Conservation (phyloP, 176 grass and related monocot genomes). For the Juncus effusus region DNA sequence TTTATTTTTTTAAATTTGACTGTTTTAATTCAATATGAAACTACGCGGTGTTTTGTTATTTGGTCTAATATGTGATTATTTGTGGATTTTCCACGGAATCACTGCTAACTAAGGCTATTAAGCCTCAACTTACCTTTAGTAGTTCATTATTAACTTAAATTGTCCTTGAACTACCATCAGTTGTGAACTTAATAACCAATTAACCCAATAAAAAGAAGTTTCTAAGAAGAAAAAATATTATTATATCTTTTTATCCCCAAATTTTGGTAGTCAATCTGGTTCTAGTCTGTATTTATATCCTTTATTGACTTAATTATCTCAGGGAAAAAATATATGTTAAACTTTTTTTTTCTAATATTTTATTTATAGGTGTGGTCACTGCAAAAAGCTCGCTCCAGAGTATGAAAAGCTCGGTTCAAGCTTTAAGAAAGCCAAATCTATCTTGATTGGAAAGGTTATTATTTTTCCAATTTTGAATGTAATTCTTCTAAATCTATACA, state of each 20-base stretch:
- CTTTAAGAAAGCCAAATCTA: constrained; percentile 91
- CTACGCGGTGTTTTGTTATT: too few species aligned
- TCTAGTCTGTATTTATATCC: background rate
- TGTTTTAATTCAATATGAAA: too few species aligned
- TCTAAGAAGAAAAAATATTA: background rate
- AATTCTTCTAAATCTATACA: background rate
- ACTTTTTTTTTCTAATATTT: background rate
- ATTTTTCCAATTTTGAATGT: constrained; percentile 1
- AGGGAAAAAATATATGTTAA: too few species aligned
- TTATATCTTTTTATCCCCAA: background rate
- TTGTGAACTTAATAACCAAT: background rate
- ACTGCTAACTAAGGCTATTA: too few species aligned
- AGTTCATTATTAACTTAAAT: background rate
- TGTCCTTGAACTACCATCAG: background rate
- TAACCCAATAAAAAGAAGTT: background rate
- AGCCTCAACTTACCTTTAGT: too few species aligned
- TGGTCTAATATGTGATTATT: too few species aligned
- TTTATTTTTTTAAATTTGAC: too few species aligned
- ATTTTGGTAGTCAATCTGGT: constrained; percentile 1
- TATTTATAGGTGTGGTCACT: constrained; percentile 81
- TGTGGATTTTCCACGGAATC: too few species aligned
- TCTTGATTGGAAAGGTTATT: constrained; percentile 86
- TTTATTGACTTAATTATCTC: background rate
- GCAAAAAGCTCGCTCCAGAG: constrained; percentile 98
- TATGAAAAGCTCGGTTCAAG: constrained; percentile 87